These are phyloP conservation scores for Septoria petroselini DNA, from an alignment of 2,329 filamentous ascomycete species.

Conservation along the genomic window DNA sequence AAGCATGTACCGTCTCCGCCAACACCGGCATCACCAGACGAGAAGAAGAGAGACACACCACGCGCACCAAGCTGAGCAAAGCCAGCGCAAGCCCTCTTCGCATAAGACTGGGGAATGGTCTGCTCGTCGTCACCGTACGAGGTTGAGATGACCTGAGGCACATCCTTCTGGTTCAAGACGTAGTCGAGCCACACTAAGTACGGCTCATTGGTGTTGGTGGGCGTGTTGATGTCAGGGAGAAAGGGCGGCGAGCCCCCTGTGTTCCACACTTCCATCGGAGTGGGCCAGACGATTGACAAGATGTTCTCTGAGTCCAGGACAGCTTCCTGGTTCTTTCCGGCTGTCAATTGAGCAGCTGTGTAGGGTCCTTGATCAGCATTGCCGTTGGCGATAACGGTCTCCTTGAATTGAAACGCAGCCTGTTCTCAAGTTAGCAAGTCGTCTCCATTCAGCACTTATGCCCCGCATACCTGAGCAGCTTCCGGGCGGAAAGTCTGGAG, in stretches of 20 bases:
- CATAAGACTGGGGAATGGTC: slow-evolving; percentile 59
- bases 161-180: slow-evolving; percentile 52
- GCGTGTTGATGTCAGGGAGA: slow-evolving; percentile 48
- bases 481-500: slow-evolving; percentile 54
- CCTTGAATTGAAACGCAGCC: slow-evolving; percentile 55
- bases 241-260: slow-evolving; percentile 58
- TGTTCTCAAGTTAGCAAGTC: slow-evolving; percentile 26
- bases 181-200: slow-evolving; percentile 63
- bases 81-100: slow-evolving; percentile 57
- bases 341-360: slow-evolving; percentile 34
- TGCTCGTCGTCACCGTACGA: slow-evolving; percentile 68
- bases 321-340: slow-evolving; percentile 49
- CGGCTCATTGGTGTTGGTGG: slow-evolving; percentile 62
- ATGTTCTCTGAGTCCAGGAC: slow-evolving; percentile 64
- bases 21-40: slow-evolving; percentile 62
- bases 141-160: slow-evolving; percentile 62
- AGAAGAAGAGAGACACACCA: slow-evolving; percentile 61
- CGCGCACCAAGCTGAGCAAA: slow-evolving; percentile 64
- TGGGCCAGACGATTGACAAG: slow-evolving; percentile 53
- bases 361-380: slow-evolving; percentile 46
- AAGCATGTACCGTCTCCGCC: slow-evolving; percentile 47
- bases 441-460: no score
- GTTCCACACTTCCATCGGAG: slow-evolving; percentile 57
- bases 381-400: slow-evolving; percentile 57
- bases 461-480: slow-evolving; percentile 29